Conservation (phyloP, 2,329 filamentous ascomycete genomes). For the Phyllachora maydis region DNA sequence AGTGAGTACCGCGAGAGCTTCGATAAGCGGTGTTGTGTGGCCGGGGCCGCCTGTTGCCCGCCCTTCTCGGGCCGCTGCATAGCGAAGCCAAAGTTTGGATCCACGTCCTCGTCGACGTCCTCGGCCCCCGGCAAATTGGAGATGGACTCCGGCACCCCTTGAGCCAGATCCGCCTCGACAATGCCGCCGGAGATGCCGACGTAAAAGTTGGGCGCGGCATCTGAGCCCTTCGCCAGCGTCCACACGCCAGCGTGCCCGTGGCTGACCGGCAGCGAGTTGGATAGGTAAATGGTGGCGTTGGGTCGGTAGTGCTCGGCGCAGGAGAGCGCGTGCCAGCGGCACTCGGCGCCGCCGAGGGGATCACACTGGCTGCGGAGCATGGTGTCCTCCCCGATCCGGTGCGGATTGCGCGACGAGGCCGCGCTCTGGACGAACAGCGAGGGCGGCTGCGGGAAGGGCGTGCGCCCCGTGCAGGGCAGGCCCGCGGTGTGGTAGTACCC, state of each 20-base stretch:
- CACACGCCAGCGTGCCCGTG: too few species aligned
- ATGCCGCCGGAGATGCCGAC: constrained; percentile 25
- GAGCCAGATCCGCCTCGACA: constrained; percentile 18
- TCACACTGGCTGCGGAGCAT: constrained; percentile 14
- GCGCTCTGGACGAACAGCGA: constrained; percentile 9
- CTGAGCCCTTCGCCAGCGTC: constrained; percentile 23
- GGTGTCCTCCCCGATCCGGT: too few species aligned
- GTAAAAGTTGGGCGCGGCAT: constrained; percentile 25
- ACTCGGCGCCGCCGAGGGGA: constrained; percentile 11
- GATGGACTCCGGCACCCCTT: constrained; percentile 4
- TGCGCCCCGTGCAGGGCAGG: constrained; percentile 18
- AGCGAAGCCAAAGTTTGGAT: constrained; percentile 3
- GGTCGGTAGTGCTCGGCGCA: constrained; percentile 22
- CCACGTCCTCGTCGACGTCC: constrained; percentile 2
- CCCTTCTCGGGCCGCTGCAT: neutral
- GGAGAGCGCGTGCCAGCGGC: constrained; percentile 26
- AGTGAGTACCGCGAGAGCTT: constrained; percentile 5
- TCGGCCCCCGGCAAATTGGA: neutral
- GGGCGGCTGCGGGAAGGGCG: constrained; percentile 15
- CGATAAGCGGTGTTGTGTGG: too few species aligned
- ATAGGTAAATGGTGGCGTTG: constrained; percentile 25
- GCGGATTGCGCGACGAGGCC: neutral
- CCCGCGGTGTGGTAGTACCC: constrained; percentile 25
- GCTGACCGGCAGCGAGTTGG: constrained; percentile 13
- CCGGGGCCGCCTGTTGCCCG: constrained; percentile 3